Percentiles rank a stretch among this genome's conserved stretches.
phyloP scores from a whole-genome alignment of 768 basidiomycete species.

The Pluteus cervinus region DNA sequence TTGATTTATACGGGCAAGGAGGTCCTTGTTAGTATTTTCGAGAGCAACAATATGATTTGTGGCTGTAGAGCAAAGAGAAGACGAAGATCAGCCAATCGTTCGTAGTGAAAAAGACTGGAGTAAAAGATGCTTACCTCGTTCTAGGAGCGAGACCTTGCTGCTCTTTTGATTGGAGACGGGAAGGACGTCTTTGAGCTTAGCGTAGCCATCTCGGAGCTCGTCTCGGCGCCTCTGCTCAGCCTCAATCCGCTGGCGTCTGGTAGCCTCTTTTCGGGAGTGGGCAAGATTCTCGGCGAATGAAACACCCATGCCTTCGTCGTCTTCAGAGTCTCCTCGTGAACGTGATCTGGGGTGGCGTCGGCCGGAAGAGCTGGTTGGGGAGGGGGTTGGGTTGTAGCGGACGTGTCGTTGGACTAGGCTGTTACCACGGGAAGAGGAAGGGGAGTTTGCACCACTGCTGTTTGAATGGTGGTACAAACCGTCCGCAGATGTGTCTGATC shows the following conservation, averaged over 20 bases:
- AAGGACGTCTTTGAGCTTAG: conserved; percentile 80
- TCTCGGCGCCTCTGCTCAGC: conserved; percentile 87
- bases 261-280: conserved; percentile 77
- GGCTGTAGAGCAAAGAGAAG: conserved; percentile 34
- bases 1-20: conserved; percentile 60
- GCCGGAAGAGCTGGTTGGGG: conserved; percentile 68
- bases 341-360: conserved; percentile 62
- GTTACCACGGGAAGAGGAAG: conserved; percentile 69
- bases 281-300: conserved; percentile 67
- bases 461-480: conserved; percentile 76
- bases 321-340: conserved; percentile 76
- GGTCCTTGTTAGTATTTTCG: conserved; percentile 65
- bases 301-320: conserved; percentile 67
- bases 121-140: conserved; percentile 57
- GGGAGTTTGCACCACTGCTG: conserved; percentile 72
- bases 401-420: conserved; percentile 70
- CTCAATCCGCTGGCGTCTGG: conserved; percentile 78
- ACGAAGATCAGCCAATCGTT: too few species aligned
- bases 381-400: conserved; percentile 80
- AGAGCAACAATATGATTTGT: conserved; percentile 73
- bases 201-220: conserved; percentile 87
- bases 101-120: conserved; percentile 7
- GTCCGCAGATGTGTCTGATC: conserved; percentile 85
- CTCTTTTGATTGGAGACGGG: conserved; percentile 87
- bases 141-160: conserved; percentile 84